Percentiles rank a stretch among this genome's conserved stretches.
Evolutionary conservation across 2,329 filamentous ascomycete genomes (phyloP).

Genomic region (Apiospora saccharicola): DNA sequence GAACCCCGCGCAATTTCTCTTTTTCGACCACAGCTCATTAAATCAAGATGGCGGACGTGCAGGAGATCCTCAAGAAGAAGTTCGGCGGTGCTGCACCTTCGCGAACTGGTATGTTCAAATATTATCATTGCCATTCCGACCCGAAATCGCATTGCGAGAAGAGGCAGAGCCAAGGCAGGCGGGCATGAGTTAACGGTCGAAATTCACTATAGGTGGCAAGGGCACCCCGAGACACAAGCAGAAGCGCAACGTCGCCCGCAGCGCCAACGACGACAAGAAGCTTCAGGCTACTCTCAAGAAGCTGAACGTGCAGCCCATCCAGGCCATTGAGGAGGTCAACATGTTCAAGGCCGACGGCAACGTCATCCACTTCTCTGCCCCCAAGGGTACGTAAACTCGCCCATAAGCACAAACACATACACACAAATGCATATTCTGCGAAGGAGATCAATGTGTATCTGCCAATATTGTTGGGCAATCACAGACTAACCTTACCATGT

Average conservation of each 20-base stretch:
- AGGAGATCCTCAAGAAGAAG: constrained; percentile 51
- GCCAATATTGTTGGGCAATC: not conserved
- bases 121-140: not conserved
- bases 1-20: constrained; percentile 23
- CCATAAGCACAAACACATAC: not conserved
- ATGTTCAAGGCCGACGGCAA: constrained; percentile 99
- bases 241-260: constrained; percentile 95
- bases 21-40: constrained; percentile 24
- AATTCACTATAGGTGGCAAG: constrained; percentile 74
- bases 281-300: constrained; percentile 97
- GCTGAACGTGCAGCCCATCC: constrained; percentile 99
- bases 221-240: constrained; percentile 97
- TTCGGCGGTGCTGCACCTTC: constrained; percentile 43
- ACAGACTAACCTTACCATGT: not conserved
- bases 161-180: not conserved
- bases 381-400: constrained; percentile 77
- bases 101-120: constrained; percentile 42
- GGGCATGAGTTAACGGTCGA: constrained; percentile 3
- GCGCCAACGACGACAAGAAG: constrained; percentile 99
- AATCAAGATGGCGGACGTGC: constrained; percentile 49
- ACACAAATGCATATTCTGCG: not conserved
- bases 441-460: not conserved
- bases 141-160: constrained; percentile 17
- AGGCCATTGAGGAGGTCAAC: constrained; percentile 99
- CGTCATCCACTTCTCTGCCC: constrained; percentile 98